Base-by-base conservation (phyloP, 116 monocot genomes). In the Phalaenopsis hybrid region DNA sequence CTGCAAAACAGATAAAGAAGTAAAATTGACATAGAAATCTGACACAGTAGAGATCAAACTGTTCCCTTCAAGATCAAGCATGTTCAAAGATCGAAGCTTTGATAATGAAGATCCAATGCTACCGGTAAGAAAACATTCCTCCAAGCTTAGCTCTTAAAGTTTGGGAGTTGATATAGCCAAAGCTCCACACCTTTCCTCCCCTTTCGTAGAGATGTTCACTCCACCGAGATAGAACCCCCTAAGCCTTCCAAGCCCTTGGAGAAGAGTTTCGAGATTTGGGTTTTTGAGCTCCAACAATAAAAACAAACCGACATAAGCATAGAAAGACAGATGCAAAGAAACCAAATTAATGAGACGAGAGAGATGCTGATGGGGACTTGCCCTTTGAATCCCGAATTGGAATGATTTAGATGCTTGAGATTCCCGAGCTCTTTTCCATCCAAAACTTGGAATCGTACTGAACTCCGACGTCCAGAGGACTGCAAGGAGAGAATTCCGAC, bases 251-350 rank as follows among this genome's bases (percentile, higher is more conserved):
- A 96, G 84, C 51, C 86, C 85, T 41, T 78, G 1, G 13, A 96
- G 52, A 5, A 93, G 50, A 0, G 61, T 43, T 63, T 68, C 34
- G 15, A 96, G 82, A 52, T 75, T 75, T 1, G 86, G 87, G 25
- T 74, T n/a, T 1, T 63, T 58, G 18, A 90, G 84, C 46, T 58
- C 31, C 4, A 93, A 48, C 33, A 65, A 81, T 11, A 25, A 25
- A 75, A 9, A 17, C 2, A n/a, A 28, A 5, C 18, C 77, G 33
- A 28, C 73, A 4, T 41, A 4, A 13, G 52, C 43, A 48, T 57
- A 79, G 10, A 52, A 79, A 52, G 91, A 91, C 50, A 96, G 72
- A 69, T 96, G 91, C 33, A 96, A 91, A 8, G 79, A 77, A 6
- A 85, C 76, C 57, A 90, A 74, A 5, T 78, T 85, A 6, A 49